Base-by-base conservation (phyloP, 2,329 filamentous ascomycete species). In the Neonectria punicea region DNA sequence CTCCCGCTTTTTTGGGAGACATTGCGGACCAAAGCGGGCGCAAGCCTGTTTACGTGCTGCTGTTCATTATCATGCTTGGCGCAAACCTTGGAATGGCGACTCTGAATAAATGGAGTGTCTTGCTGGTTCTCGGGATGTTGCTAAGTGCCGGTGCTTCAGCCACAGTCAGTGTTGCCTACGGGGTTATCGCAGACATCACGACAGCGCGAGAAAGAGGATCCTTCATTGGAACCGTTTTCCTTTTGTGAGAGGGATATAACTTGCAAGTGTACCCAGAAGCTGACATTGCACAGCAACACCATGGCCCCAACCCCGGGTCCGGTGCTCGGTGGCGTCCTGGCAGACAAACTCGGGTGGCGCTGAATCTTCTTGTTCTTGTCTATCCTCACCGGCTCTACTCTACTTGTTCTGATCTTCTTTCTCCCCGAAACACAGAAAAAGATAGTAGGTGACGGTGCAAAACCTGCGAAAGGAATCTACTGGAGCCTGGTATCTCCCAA, bases 321-420 rank as follows among this genome's bases (percentile, higher is more conserved):
- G 0, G 82, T 89, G 2, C 79, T 91, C 4, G 89, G 89, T 8
- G 89, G 89, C 0, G 67, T 90, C 0, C 76, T 92, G 16, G 80
- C 83, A 5, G 79, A 89, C 58, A 88, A 84, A 66, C 80, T 89
- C 1, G 87, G 86, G 5, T 91, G 88, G 88, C 78, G 84, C 30
- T 81, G 83, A 63, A 87, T 89, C 58, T 90, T 90, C 68, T 90
- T 87, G 87, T 89, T 90, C 70, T 79, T 89, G 53, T 81, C 84
- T 11, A 88, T 90, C 25, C 71, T 82, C 22, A 75, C 80, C 4
- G 77, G 74, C 2, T 76, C 76, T 1, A 84, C 83, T 70, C 73
- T 88, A 14, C 64, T 88, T 2, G 79, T 85, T 0, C 83, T 87
- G 25, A 65, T 81, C 3, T 65, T 89, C 10, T 78, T 85, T 4